phyloP scores from a whole-genome alignment of 139 green algal species.

The Chlorella vulgaris region DNA sequence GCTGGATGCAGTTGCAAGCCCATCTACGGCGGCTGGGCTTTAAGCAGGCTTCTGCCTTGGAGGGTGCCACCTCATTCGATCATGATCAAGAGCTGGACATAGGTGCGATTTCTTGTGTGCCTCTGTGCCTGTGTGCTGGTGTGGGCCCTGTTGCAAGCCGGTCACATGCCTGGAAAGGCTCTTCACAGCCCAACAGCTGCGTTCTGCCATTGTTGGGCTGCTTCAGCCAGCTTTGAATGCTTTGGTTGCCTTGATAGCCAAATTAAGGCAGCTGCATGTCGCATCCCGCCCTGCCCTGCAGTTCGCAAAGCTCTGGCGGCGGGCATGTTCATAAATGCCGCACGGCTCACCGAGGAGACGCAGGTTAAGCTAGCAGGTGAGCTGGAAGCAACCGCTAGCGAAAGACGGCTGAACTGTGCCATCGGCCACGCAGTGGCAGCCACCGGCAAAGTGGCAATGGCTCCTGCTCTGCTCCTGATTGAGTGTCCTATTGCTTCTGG shows the following conservation, averaged over 20 bases:
- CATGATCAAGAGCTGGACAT: slow-evolving; percentile 5
- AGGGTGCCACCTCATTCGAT: slow-evolving; percentile 21
- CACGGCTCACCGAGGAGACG: slow-evolving; percentile 91
- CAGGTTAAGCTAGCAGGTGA: slow-evolving; percentile 68
- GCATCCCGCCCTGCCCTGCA: slow-evolving; percentile 19
- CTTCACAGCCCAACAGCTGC: no score
- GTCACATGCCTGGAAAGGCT: no score
- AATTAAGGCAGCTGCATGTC: no score
- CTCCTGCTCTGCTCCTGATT: no score
- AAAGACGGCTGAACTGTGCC: background rate
- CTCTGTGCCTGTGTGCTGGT: background rate
- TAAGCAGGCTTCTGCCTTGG: slow-evolving; percentile 22
- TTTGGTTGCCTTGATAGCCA: no score
- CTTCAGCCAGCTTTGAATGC: no score
- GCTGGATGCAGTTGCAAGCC: slow-evolving; percentile 75
- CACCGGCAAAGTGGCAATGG: no score
- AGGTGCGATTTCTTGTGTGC: no score
- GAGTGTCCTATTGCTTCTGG: no score
- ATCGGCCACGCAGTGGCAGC: no score
- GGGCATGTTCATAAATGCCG: slow-evolving; percentile 96
- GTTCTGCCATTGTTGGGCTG: no score
- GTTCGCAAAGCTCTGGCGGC: slow-evolving; percentile 92
- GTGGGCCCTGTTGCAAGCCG: no score
- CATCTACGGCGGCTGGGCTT: slow-evolving; percentile 63
- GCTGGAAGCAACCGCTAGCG: background rate